Evolutionary conservation across 352 stramenopile genomes (phyloP).

Genomic region (Pythium coloratum): DNA sequence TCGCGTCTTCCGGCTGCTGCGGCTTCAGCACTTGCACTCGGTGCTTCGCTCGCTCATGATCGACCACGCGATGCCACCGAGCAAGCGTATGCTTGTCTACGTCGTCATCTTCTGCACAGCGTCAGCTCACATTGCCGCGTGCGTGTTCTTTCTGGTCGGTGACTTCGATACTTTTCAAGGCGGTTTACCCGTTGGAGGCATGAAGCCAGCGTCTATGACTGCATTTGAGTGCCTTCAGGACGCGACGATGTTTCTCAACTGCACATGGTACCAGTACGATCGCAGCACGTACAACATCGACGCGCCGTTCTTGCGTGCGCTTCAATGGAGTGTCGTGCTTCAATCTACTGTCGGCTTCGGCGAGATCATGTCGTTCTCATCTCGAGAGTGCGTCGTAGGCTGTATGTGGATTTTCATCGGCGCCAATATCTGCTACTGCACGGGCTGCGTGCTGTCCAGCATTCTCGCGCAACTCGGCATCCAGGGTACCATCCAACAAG

Average conservation of each 20-base stretch:
- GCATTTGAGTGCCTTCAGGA: conserved; percentile 44
- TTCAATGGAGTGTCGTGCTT: conserved; percentile 74
- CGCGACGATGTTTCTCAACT: conserved; percentile 54
- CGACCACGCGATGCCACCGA: conserved; percentile 40
- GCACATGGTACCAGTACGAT: conserved; percentile 74
- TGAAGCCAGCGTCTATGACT: conserved; percentile 34
- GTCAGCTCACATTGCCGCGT: conserved; percentile 46
- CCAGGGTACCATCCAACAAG: conserved; percentile 39
- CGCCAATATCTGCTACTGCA: conserved; percentile 77
- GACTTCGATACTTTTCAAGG: conserved; percentile 46
- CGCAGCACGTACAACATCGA: conserved; percentile 60
- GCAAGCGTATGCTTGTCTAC: conserved; percentile 48
- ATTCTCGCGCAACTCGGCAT: conserved; percentile 57
- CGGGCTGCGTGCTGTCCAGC: conserved; percentile 55
- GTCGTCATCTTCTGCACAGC: conserved; percentile 46
- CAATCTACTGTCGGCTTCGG: conserved; percentile 72
- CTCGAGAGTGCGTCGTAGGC: conserved; percentile 51
- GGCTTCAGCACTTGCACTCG: conserved; percentile 39
- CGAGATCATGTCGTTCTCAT: conserved; percentile 64
- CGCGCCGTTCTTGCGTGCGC: conserved; percentile 54
- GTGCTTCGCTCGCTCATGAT: conserved; percentile 47
- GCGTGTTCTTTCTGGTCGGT: conserved; percentile 57
- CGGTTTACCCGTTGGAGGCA: conserved; percentile 39
- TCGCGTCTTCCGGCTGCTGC: conserved; percentile 48
- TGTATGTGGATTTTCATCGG: conserved; percentile 72